Evolutionary conservation across 2,329 filamentous ascomycete genomes (phyloP).

Genomic region (Cladosporium colombiae): DNA sequence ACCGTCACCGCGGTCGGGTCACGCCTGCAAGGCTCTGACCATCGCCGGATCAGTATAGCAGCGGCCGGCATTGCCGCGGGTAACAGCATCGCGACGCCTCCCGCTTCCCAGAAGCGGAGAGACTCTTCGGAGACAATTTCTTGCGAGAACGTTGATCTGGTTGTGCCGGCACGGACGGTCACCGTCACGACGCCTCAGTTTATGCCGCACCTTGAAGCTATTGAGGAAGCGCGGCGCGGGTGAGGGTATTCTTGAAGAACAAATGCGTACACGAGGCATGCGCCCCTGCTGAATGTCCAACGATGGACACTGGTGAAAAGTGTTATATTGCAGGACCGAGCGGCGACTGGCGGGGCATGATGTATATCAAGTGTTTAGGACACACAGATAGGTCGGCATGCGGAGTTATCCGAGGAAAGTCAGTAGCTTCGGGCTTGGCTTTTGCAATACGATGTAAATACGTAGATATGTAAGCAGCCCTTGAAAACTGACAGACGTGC

Average conservation of each 20-base stretch:
- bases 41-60: not conserved
- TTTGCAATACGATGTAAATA: no score
- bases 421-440: no score
- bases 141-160: not conserved
- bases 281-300: no score
- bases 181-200: not conserved
- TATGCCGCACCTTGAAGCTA: not conserved
- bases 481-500: no score
- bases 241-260: not conserved
- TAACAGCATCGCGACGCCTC: not conserved
- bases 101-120: not conserved
- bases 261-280: no score
- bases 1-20: not conserved
- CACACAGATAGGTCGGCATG: no score
- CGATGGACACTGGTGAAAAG: no score
- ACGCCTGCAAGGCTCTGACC: not conserved
- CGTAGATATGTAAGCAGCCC: no score
- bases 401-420: no score
- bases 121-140: not conserved
- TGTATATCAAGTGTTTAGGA: no score
- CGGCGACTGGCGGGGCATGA: no score
- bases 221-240: not conserved
- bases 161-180: not conserved
- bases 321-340: no score
- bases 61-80: not conserved